These are phyloP conservation scores for Saccharomycopsis malanga DNA, from an alignment of 805 yeast species.

Conservation along the genomic window DNA sequence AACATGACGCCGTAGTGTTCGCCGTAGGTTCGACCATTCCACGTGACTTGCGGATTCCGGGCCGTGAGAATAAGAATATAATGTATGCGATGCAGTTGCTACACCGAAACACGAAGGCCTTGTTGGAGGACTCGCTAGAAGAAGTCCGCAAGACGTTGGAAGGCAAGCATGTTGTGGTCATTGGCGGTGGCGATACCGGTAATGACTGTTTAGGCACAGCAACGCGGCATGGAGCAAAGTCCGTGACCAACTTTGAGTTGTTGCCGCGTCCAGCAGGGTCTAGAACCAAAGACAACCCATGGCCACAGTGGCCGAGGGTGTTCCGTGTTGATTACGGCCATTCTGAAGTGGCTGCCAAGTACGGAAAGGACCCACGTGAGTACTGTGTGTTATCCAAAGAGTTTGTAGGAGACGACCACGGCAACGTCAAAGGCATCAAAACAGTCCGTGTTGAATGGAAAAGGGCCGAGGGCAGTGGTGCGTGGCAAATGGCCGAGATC, in stretches of 20 bases:
- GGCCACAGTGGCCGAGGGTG: slow-evolving; percentile 99
- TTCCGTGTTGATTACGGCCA: slow-evolving; percentile 98
- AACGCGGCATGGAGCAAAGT: slow-evolving; percentile 93
- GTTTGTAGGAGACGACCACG: slow-evolving; percentile 90
- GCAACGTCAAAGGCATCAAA: slow-evolving; percentile 90
- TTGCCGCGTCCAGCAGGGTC: slow-evolving; percentile 84
- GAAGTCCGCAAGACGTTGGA: slow-evolving; percentile 62
- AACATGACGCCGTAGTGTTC: slow-evolving; percentile 77
- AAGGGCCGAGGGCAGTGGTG: slow-evolving; percentile 79
- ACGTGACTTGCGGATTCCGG: slow-evolving; percentile 89
- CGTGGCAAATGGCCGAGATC: slow-evolving; percentile 98
- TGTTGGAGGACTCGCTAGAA: slow-evolving; percentile 73
- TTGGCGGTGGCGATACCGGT: slow-evolving; percentile 99
- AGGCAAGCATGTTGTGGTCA: slow-evolving; percentile 90
- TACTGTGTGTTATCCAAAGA: slow-evolving; percentile 93
- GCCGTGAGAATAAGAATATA: slow-evolving; percentile 84
- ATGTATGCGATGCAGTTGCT: slow-evolving; percentile 92
- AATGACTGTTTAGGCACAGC: slow-evolving; percentile 98
- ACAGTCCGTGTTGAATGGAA: slow-evolving; percentile 98
- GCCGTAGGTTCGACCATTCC: slow-evolving; percentile 97
- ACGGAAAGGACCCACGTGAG: slow-evolving; percentile 96
- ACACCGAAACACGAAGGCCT: slow-evolving; percentile 82
- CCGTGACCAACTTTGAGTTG: slow-evolving; percentile 89
- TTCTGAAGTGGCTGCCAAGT: slow-evolving; percentile 87
- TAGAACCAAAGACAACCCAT: slow-evolving; percentile 92